Evolutionary conservation across 148 eudicot species (phyloP), one percentile per base, ranked within the genome.

Genomic region (Pharnaceum exiguum): DNA sequence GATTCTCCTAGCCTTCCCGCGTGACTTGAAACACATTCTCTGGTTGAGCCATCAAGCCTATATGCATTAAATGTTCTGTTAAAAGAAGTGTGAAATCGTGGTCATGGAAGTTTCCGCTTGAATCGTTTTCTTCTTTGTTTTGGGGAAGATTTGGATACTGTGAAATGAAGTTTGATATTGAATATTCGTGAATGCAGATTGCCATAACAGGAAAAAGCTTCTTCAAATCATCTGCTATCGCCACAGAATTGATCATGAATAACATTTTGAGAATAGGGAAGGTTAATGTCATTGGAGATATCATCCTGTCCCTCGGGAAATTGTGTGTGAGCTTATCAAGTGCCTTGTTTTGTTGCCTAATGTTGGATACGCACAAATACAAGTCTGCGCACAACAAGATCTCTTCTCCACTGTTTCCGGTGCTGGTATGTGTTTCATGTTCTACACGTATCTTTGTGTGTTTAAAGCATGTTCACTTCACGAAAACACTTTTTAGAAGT

Each of bases 131-230:
- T n/a, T n/a, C n/a, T n/a, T n/a, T n/a, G n/a, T n/a, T n/a, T n/a
- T n/a, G n/a, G n/a, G n/a, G n/a, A n/a, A n/a, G n/a, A n/a, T n/a
- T n/a, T n/a, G n/a, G n/a, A n/a, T n/a, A n/a, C n/a, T n/a, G n/a
- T n/a, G n/a, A n/a, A n/a, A n/a, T 58, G 11, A 22, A 5, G 13
- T 47, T 25, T 40, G 21, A 62, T 31, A 53, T 28, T 38, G 45
- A 5, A 33, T 12, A 32, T 48, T 49, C 56, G 17, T 65, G 54
- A 32, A 45, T 69, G 69, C 76, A 94, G 96, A 89, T 94, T 79
- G 99, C 99, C 29, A 82, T 94, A 64, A 89, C 95, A 2, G 99
- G 99, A 16, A 89, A 94, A 74, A 76, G 95, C 56, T 94, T 89
- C 77, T 89, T 86, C 63, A 78, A 78, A 67, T 83, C 99, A 45